A percentile compares a stretch with the other conserved stretches of the same genome.
Conservation (phyloP, 306 rosid genomes). For the Trichosanthes cucumerina region DNA sequence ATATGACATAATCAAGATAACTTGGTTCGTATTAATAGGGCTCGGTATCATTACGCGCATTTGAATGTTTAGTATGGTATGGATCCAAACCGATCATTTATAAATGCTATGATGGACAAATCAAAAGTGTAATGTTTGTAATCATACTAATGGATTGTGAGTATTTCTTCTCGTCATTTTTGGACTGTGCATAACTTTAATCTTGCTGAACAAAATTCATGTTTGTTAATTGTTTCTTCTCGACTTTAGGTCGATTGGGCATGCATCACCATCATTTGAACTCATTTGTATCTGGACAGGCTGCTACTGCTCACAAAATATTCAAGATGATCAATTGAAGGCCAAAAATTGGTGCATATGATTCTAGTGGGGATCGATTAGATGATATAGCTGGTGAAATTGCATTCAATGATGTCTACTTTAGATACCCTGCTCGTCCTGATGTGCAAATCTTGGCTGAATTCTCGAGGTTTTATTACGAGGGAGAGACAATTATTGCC, state of each 20-base stretch:
- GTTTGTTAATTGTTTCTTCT: neutral
- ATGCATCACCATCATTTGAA: slow-evolving; percentile 51
- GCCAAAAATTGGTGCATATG: slow-evolving; percentile 55
- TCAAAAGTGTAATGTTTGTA: slow-evolving; percentile 45
- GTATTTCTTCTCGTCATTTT: neutral
- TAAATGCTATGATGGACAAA: slow-evolving; percentile 49
- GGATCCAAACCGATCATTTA: slow-evolving; percentile 65
- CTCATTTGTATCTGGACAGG: slow-evolving; percentile 73
- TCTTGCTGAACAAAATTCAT: no score
- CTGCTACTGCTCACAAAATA: slow-evolving; percentile 85
- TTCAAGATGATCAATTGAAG: slow-evolving; percentile 54
- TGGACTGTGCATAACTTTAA: neutral
- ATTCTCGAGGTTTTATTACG: slow-evolving; percentile 48
- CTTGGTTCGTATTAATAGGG: neutral
- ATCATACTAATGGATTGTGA: slow-evolving; percentile 60
- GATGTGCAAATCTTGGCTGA: slow-evolving; percentile 63
- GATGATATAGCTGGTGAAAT: slow-evolving; percentile 57
- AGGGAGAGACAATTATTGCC: slow-evolving; percentile 38
- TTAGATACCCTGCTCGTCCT: slow-evolving; percentile 67
- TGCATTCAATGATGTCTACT: slow-evolving; percentile 58
- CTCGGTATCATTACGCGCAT: slow-evolving; percentile 53
- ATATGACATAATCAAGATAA: no score
- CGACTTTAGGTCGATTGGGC: slow-evolving; percentile 35
- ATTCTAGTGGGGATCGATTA: slow-evolving; percentile 32
- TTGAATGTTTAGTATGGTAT: slow-evolving; percentile 68